phyloP scores from a whole-genome alignment of 768 basidiomycete genomes.

The Pisolithus orientalis region DNA sequence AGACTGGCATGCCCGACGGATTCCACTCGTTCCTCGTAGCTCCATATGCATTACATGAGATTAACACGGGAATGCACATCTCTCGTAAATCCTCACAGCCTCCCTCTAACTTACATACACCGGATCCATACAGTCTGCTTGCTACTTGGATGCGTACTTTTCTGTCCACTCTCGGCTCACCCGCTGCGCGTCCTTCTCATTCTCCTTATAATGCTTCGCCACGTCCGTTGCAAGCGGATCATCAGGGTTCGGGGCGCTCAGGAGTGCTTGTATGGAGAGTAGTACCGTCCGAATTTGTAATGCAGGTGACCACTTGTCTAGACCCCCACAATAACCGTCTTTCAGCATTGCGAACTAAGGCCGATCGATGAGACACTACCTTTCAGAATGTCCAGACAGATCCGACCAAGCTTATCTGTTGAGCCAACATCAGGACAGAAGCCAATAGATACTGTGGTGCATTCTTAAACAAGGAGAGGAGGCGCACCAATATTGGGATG shows the following conservation, averaged over 20 bases:
- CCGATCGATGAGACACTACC: conserved; percentile 37
- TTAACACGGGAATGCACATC: too few relatives aligned
- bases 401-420: conserved; percentile 94
- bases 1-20: too few relatives aligned
- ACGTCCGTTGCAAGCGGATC: conserved; percentile 93
- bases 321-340: conserved; percentile 4
- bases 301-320: conserved; percentile 99
- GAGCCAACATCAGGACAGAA: background rate
- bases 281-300: conserved; percentile 97
- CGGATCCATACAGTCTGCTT: conserved; percentile 1
- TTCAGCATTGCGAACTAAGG: background rate
- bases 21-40: too few relatives aligned
- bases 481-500: conserved; percentile 98
- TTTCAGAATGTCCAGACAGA: conserved; percentile 98
- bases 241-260: conserved; percentile 95
- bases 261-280: conserved; percentile 92
- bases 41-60: too few relatives aligned
- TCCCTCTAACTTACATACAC: background rate
- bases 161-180: conserved; percentile 96
- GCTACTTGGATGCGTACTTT: conserved; percentile 56
- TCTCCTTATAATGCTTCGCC: conserved; percentile 98
- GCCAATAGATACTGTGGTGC: background rate
- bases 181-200: conserved; percentile 87
- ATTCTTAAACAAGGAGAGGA: background rate
- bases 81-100: background rate